These are phyloP conservation scores for Starmerella potacharoeniae DNA, from an alignment of 805 yeast species.

Conservation along the genomic window DNA sequence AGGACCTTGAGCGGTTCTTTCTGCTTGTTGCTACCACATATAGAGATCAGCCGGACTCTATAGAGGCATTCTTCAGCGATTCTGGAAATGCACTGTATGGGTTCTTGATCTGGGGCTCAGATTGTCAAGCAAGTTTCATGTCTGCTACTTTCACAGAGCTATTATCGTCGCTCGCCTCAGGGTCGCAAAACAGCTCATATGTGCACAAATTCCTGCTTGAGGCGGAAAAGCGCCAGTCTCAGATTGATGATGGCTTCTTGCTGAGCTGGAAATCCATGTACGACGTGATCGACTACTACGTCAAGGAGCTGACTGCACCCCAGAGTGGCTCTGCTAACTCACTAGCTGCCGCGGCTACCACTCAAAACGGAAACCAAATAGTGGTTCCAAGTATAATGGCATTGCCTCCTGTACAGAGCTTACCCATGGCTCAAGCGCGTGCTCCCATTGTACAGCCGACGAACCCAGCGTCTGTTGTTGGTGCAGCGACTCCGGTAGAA, in stretches of 20 bases:
- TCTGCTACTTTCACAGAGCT: conserved; percentile 71
- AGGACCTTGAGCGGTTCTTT: conserved; percentile 82
- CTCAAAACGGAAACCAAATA: background rate
- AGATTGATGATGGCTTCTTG: conserved; percentile 37
- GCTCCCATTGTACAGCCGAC: background rate
- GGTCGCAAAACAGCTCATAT: conserved; percentile 10
- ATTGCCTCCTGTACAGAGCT: background rate
- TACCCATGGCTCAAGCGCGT: background rate
- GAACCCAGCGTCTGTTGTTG: background rate
- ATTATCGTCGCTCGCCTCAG: conserved; percentile 54
- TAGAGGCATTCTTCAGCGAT: conserved; percentile 56
- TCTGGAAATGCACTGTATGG: conserved; percentile 58
- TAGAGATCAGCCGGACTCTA: conserved; percentile 46
- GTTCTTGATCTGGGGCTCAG: conserved; percentile 79
- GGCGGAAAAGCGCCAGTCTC: conserved; percentile 12
- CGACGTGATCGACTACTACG: conserved; percentile 14
- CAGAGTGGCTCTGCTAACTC: background rate
- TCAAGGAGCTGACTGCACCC: conserved; percentile 5
- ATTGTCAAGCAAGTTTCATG: conserved; percentile 59
- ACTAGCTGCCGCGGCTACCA: background rate
- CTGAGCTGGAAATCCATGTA: conserved; percentile 19
- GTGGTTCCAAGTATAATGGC: background rate
- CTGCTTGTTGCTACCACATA: conserved; percentile 61
- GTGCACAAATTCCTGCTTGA: conserved; percentile 44
- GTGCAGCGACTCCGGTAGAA: background rate